Base-by-base conservation (phyloP, 768 basidiomycete genomes). In the Rhizopogon vinicolor region DNA sequence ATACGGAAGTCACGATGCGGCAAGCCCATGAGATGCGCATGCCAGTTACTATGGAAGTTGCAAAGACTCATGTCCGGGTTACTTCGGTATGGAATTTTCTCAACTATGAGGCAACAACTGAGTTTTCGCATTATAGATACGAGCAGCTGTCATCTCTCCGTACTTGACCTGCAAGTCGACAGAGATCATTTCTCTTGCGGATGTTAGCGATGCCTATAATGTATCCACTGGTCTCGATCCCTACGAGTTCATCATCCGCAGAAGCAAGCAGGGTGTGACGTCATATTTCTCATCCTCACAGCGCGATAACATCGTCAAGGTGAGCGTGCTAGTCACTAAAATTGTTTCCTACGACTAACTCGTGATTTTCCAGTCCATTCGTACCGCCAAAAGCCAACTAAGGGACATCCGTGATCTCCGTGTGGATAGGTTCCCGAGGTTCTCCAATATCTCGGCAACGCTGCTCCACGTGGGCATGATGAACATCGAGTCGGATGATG, bases 181-280 rank as follows among this genome's bases (percentile, higher is more conserved):
- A 1, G 93, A 97, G 62, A 83, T 96, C 52, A 85, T 95, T 52
- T 79, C 83, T 6, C 71, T 94, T 25, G 72, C 80, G 3, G 93
- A 95, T 56, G 81, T 97, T 59, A 91, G 91, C 70, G 93, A 97
- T 61, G 82, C 91, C 1, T 89, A 92, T 70, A 89, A 88, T 44
- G 84, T 93, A 19, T 82, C 85, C 2, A 88, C 85, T 14, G 88
- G 89, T 7, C 80, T 84, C 14, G 89, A 93, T 51, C 75, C 76
- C n/a, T 65, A 86, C 53, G 89, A 93, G 63, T 93, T 94, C 63
- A 87, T 92, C 58, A 84, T 93, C 58, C 80, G 91, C 43, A 79
- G 87, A 44, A 83, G 81, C 55, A 77, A 81, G 56, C 87, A 89
- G 57, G 86, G 85, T 5, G 75, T 80, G 8, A 91, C 87, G 0